Evolutionary conservation across 768 basidiomycete genomes (phyloP).

Genomic region (Paxillus rubicundulus): DNA sequence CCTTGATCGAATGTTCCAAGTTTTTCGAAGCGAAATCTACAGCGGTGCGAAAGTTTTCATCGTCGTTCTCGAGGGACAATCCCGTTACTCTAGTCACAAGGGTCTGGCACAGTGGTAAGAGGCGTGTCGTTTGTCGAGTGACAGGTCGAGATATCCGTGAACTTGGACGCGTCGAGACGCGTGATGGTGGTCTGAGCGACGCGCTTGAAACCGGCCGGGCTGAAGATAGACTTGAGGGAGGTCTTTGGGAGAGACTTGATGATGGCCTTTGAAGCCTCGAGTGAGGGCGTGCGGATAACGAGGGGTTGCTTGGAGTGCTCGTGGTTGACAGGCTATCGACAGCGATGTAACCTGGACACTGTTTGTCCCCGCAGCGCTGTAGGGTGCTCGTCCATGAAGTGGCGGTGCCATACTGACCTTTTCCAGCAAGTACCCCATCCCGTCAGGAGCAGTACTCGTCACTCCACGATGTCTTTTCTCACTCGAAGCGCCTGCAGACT

Average conservation of each 20-base stretch:
- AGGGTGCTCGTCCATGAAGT: neutral
- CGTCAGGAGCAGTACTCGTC: neutral
- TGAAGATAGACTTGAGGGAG: constrained; percentile 48
- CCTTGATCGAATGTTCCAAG: constrained; percentile 58
- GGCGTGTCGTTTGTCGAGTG: constrained; percentile 47
- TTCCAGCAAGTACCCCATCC: neutral
- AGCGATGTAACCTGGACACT: too few species aligned
- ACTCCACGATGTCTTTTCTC: constrained; percentile 18
- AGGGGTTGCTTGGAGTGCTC: constrained; percentile 16
- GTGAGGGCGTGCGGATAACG: constrained; percentile 14
- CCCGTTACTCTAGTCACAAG: constrained; percentile 57
- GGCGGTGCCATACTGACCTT: constrained; percentile 7
- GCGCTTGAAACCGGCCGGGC: constrained; percentile 43
- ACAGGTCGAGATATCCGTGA: constrained; percentile 52
- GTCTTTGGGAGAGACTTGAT: constrained; percentile 40
- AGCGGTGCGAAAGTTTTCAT: constrained; percentile 43
- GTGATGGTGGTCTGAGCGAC: constrained; percentile 35
- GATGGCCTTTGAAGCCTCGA: constrained; percentile 28
- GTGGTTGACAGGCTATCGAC: constrained; percentile 4
- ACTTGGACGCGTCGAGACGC: constrained; percentile 35
- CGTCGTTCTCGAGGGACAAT: constrained; percentile 42
- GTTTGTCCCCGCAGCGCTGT: too few species aligned
- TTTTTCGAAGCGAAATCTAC: constrained; percentile 59
- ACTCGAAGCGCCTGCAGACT: constrained; percentile 8
- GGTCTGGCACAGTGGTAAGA: constrained; percentile 52